These are phyloP conservation scores for Vitellaria paradoxa DNA, from an alignment of 179 eudicot genomes.

Conservation along the genomic window DNA sequence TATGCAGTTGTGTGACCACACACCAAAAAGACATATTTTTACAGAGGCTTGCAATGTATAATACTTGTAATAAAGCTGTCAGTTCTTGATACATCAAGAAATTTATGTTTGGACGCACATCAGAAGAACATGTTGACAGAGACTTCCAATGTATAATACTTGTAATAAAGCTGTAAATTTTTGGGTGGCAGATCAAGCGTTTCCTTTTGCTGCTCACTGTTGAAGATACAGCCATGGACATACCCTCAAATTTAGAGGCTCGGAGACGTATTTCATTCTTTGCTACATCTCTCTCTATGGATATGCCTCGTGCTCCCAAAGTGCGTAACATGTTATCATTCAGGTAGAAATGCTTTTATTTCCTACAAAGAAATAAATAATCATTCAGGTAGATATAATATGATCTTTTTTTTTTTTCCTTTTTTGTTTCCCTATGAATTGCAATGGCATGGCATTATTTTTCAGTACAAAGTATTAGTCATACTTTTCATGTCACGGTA, in stretches of 20 bases:
- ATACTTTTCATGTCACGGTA: not conserved
- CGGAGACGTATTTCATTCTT: slow-evolving; percentile 90
- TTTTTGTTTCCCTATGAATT: not conserved
- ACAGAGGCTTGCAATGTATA: too few species aligned
- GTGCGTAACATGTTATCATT: slow-evolving; percentile 94
- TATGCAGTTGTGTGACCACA: not conserved
- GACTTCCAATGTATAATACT: not conserved
- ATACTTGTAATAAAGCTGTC: too few species aligned
- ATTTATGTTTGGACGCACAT: not conserved
- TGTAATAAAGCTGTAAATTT: slow-evolving; percentile 6
- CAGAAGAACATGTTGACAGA: not conserved
- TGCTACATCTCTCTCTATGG: slow-evolving; percentile 93
- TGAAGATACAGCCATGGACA: slow-evolving; percentile 83
- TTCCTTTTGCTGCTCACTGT: slow-evolving; percentile 81
- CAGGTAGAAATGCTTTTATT: slow-evolving; percentile 44
- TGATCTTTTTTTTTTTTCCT: not conserved
- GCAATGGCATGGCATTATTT: not conserved
- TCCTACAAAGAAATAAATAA: too few species aligned
- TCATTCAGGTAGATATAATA: too few species aligned
- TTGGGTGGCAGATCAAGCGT: slow-evolving; percentile 63
- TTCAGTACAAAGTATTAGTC: not conserved
- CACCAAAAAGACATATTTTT: not conserved
- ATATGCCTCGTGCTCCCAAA: slow-evolving; percentile 95
- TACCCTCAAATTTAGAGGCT: slow-evolving; percentile 90
- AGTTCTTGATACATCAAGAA: too few species aligned